Evolutionary conservation across 148 eudicot species (phyloP), one percentile per base, ranked within the genome.

Genomic region (Diospyros kaki): DNA sequence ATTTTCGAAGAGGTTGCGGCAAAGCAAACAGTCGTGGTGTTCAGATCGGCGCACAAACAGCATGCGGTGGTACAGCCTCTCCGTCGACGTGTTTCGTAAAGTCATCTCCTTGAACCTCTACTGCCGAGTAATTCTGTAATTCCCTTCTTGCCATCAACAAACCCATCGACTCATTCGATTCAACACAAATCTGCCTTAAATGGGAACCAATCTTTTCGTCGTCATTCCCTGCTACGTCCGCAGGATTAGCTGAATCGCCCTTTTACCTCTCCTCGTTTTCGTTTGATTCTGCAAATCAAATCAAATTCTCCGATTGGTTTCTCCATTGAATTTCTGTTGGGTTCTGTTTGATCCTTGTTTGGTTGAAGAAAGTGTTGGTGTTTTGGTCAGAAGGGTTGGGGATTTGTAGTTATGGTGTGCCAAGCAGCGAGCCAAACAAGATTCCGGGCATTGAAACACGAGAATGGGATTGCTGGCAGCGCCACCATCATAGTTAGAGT

Each of bases 341-440:
- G 75, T 70, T 64, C 81, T 64, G 12, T 65, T n/a, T 58, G 39
- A 71, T 61, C 43, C 9, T 18, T 61, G 63, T 40, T 66, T 42
- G 41, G 44, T 59, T 17, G 67, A 78, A 72, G 76, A 70, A 78
- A 67, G 74, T 17, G 60, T 56, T 46, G 28, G 58, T 66, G 15
- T 18, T 59, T 71, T 44, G 51, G 64, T 74, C 28, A 64, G 41
- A 59, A 67, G 68, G 66, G 77, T 76, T 77, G 70, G 78, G 65
- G 72, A 77, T 72, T 48, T 72, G 93, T 90, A 95, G 98, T 92
- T 90, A 95, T 95, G 98, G 97, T 95, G 85, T 84, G 97, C 89
- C 98, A 95, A 89, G 91, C 90, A 85, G 98, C 97, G n/a, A 74
- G 94, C 59, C 86, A 92, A 83, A 95, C 98, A 81, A 90, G 85